Conservation (phyloP, 768 basidiomycete species). For the Lentinus tigrinus region DNA sequence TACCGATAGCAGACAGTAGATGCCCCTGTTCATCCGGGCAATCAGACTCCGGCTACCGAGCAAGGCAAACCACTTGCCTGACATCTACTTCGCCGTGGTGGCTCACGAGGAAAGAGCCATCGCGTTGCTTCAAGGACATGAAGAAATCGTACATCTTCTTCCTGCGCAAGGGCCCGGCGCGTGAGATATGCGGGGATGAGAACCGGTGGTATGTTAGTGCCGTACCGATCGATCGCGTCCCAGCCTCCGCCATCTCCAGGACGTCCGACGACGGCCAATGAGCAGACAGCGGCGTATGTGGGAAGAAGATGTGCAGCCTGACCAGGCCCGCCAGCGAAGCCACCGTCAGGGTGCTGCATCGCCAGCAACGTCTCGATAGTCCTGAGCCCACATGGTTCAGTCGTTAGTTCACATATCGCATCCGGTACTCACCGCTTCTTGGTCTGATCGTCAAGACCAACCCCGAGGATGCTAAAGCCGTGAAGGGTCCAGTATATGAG, state of each 20-base stretch:
- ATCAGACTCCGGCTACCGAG: background rate
- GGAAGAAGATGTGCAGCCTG: constrained; percentile 87
- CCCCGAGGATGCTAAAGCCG: constrained; percentile 74
- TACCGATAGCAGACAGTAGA: constrained; percentile 86
- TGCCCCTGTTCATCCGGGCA: constrained; percentile 54
- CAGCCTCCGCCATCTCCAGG: constrained; percentile 77
- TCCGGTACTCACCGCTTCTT: constrained; percentile 62
- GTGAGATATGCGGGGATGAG: background rate
- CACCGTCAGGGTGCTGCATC: constrained; percentile 84
- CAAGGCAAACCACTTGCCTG: constrained; percentile 49
- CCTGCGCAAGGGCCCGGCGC: constrained; percentile 33
- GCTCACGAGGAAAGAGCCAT: constrained; percentile 91
- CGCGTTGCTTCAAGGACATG: constrained; percentile 86
- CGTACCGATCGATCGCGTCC: constrained; percentile 82
- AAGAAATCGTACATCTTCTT: constrained; percentile 84
- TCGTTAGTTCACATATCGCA: background rate
- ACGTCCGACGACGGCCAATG: constrained; percentile 78
- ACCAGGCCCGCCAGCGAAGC: constrained; percentile 89
- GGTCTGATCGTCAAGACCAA: constrained; percentile 73
- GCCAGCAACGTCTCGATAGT: constrained; percentile 77
- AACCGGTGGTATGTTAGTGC: background rate
- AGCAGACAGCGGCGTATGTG: constrained; percentile 84
- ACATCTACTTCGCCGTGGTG: constrained; percentile 91
- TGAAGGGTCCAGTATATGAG: constrained; percentile 92
- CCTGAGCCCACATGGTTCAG: constrained; percentile 37